Percentiles rank a stretch among this genome's conserved stretches.
Evolutionary conservation across 148 eudicot genomes (phyloP).

Genomic region (Fagopyrum esculentum): DNA sequence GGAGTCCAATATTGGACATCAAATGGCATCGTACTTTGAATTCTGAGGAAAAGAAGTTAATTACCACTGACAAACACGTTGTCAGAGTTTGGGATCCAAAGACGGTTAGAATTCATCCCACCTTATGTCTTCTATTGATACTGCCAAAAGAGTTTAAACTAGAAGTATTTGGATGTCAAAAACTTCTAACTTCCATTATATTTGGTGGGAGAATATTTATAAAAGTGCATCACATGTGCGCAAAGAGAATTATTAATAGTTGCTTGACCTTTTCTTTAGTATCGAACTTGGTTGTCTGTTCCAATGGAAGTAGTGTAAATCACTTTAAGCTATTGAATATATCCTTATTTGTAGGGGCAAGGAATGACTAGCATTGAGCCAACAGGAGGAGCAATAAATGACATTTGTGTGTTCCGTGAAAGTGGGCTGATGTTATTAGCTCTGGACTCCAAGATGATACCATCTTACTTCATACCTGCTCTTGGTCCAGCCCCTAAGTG

Average conservation of each 20-base stretch:
- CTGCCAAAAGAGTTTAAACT: background rate
- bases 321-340: background rate
- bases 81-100: constrained; percentile 98
- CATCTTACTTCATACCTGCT: constrained; percentile 81
- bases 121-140: constrained; percentile 13
- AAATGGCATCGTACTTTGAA: constrained; percentile 89
- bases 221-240: background rate
- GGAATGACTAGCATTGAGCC: constrained; percentile 97
- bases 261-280: background rate
- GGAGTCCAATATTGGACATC: constrained; percentile 73
- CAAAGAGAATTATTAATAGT: background rate
- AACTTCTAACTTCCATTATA: background rate
- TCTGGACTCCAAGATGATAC: constrained; percentile 71
- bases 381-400: constrained; percentile 77
- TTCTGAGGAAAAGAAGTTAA: constrained; percentile 54
- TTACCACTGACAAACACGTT: constrained; percentile 70
- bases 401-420: constrained; percentile 59
- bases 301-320: background rate
- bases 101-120: constrained; percentile 40
- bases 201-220: background rate
- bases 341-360: constrained; percentile 58
- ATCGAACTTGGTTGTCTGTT: background rate
- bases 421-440: constrained; percentile 88
- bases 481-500: constrained; percentile 98
- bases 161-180: background rate